These are phyloP conservation scores for Penicillium crystallinum DNA, from an alignment of 495 filamentous ascomycete genomes.

Conservation along the genomic window DNA sequence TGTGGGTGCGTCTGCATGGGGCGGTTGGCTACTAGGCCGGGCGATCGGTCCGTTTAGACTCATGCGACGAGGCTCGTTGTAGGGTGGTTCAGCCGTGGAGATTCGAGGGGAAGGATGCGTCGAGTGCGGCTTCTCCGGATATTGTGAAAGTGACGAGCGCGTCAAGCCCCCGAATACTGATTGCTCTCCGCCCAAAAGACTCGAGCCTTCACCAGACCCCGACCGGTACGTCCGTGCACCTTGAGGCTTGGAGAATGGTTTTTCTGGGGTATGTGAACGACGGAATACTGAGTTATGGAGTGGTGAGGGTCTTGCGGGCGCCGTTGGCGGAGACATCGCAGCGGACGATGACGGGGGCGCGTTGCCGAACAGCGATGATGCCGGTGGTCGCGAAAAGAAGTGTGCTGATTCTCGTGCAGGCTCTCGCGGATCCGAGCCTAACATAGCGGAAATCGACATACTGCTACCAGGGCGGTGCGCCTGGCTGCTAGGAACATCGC, in stretches of 20 bases:
- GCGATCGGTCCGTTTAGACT: slow-evolving; percentile 39
- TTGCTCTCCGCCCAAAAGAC: slow-evolving; percentile 26
- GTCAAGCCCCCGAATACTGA: slow-evolving; percentile 34
- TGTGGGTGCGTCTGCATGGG: slow-evolving; percentile 31
- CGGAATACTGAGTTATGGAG: slow-evolving; percentile 58
- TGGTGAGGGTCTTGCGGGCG: slow-evolving; percentile 39
- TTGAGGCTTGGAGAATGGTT: slow-evolving; percentile 35
- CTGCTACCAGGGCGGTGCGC: slow-evolving; percentile 60
- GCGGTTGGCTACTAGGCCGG: slow-evolving; percentile 42
- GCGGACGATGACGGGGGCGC: slow-evolving; percentile 28
- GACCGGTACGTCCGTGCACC: slow-evolving; percentile 38
- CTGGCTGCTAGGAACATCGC: slow-evolving; percentile 47
- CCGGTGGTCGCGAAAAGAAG: slow-evolving; percentile 50
- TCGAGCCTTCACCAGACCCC: slow-evolving; percentile 37
- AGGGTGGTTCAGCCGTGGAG: slow-evolving; percentile 31
- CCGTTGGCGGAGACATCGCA: slow-evolving; percentile 45
- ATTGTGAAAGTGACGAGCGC: slow-evolving; percentile 30
- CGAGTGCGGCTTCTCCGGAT: slow-evolving; percentile 36
- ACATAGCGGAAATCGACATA: slow-evolving; percentile 97
- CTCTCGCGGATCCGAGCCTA: slow-evolving; percentile 48
- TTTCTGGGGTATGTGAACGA: slow-evolving; percentile 71
- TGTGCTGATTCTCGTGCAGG: slow-evolving; percentile 45
- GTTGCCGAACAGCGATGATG: slow-evolving; percentile 40
- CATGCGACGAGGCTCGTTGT: slow-evolving; percentile 34
- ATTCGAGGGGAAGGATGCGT: slow-evolving; percentile 39